Evolutionary conservation across 1,284 basidiomycete genomes (phyloP), one percentile per base, ranked within the genome.

Genomic region (Farysia itapuensis): DNA sequence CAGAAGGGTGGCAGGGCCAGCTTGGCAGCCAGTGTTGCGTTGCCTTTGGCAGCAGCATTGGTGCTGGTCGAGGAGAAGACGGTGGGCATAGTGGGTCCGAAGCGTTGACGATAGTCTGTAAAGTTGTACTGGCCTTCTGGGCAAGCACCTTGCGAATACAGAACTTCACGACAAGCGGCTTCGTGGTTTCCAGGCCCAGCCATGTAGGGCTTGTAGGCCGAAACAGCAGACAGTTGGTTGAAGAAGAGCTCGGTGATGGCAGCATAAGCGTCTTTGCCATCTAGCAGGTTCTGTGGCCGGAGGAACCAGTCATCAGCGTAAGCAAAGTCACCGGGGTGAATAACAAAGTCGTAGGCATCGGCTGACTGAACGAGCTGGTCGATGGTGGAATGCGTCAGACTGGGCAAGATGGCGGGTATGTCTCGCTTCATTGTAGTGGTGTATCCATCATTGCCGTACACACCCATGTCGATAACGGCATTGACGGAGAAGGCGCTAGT

Each of bases 281-380:
- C 44, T 13, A 58, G 24, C 28, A 58, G 18, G n/a, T 58, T 58
- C n/a, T 51, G 44, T 1, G 54, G 54, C 11, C 65, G 52, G 35
- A 60, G 28, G 54, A 53, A 49, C 75, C 75, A 77, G 50, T 77
- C 69, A 39, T 75, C 74, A 30, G 77, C 75, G 43, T 78, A 78
- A 6, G 71, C 72, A 48, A 77, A 70, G 48, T 78, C 77, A 14
- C 77, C 77, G 4, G 75, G 54, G 15, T 59, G 56, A n/a, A 64
- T 31, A 20, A 58, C 45, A 32, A 64, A 59, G 22, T 64, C 60
- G 44, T 52, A 64, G 22, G 46, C 37, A 5, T 49, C 50, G 8
- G n/a, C 30, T 8, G 38, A 38, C 26, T 28, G 18, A 8, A 45
- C 49, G 4, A 64, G 45, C 34, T 50, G 46, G 6, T 64, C 46